Percentiles rank a stretch among this genome's conserved stretches.
Conservation (phyloP, 768 basidiomycete genomes). For the Termitomyces sp. region DNA sequence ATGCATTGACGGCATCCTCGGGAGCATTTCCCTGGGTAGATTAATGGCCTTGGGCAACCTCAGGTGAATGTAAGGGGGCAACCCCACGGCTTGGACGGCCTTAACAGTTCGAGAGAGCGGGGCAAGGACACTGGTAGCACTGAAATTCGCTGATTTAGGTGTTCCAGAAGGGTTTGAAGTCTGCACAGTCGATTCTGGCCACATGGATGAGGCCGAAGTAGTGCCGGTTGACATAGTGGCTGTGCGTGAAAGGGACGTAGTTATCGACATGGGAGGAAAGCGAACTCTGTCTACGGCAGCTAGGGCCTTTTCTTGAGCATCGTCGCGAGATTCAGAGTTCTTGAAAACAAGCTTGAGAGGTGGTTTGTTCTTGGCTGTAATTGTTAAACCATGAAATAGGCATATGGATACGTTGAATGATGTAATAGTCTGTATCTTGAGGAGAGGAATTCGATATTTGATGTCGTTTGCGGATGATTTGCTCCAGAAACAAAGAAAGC, state of each 20-base stretch:
- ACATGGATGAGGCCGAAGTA: background rate
- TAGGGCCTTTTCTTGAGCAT: slow-evolving; percentile 35
- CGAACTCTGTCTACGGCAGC: slow-evolving; percentile 7
- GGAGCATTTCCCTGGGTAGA: slow-evolving; percentile 30
- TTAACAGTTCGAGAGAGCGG: slow-evolving; percentile 38
- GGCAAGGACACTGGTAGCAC: slow-evolving; percentile 34
- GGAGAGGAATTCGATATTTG: slow-evolving; percentile 37
- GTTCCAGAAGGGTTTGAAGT: background rate
- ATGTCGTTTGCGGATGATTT: slow-evolving; percentile 32
- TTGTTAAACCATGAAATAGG: slow-evolving; percentile 30
- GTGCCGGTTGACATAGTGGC: background rate
- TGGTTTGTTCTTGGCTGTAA: slow-evolving; percentile 40
- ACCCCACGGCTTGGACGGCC: slow-evolving; percentile 20
- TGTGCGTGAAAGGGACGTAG: background rate
- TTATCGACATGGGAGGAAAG: slow-evolving; percentile 7
- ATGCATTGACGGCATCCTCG: slow-evolving; percentile 33
- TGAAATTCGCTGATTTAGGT: slow-evolving; percentile 13
- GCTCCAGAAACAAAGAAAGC: slow-evolving; percentile 42
- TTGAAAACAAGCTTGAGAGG: slow-evolving; percentile 49
- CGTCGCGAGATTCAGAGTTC: slow-evolving; percentile 32
- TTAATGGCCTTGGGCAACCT: slow-evolving; percentile 44
- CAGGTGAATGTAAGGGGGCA: slow-evolving; percentile 24
- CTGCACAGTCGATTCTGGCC: background rate
- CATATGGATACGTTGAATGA: slow-evolving; percentile 22
- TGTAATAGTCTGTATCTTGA: slow-evolving; percentile 33